These are phyloP conservation scores for Casuarina cunninghamiana DNA, from an alignment of 306 rosid species.

Conservation along the genomic window DNA sequence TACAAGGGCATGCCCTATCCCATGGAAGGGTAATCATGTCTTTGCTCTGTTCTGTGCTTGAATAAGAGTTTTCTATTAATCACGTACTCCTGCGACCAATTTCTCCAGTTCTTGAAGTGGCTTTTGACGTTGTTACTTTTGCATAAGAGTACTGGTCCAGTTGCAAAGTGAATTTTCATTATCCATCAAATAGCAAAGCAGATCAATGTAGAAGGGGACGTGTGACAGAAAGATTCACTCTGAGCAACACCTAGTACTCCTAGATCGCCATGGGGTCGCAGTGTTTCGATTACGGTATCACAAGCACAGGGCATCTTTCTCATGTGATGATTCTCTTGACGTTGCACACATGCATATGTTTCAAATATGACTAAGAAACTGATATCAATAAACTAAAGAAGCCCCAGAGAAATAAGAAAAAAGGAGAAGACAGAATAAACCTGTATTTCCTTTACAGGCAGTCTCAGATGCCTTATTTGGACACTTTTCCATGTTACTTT, in stretches of 20 bases:
- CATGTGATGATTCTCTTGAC: neutral
- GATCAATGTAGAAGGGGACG: neutral
- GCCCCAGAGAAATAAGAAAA: neutral
- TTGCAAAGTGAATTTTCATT: neutral
- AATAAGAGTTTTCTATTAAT: neutral
- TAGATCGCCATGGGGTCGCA: neutral
- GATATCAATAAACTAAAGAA: neutral
- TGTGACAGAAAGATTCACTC: neutral
- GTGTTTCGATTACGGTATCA: neutral
- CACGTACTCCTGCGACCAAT: neutral
- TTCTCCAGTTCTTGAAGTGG: neutral
- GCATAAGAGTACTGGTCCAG: neutral
- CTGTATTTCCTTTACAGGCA: slow-evolving; percentile 37
- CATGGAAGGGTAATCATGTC: neutral
- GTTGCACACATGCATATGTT: neutral
- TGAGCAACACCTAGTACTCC: neutral
- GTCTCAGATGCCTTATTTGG: slow-evolving; percentile 33
- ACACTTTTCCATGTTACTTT: slow-evolving; percentile 34
- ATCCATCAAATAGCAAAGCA: neutral
- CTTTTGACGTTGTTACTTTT: neutral
- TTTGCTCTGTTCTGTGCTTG: neutral
- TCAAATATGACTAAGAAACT: neutral
- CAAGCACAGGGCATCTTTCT: neutral
- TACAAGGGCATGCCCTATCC: neutral
- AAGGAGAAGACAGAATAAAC: slow-evolving; percentile 33